Evolutionary conservation across 2,329 filamentous ascomycete species (phyloP), one percentile per base, ranked within the genome.

Genomic region (Fusarium sp.): DNA sequence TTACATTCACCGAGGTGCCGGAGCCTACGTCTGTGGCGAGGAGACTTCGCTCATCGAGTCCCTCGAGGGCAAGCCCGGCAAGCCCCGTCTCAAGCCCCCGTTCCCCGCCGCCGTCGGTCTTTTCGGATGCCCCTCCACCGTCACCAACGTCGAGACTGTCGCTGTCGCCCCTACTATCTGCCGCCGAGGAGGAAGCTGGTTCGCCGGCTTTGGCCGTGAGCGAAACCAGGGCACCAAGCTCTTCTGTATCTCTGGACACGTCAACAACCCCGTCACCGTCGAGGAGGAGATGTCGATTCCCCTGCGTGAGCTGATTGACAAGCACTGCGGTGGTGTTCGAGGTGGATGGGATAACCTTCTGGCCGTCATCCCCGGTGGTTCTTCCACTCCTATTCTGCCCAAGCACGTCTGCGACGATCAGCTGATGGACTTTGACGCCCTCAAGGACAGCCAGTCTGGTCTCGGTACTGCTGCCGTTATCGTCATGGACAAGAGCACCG

Each of bases 241-340:
- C 47, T 99, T 93, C 88, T 98, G 95, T 84, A 98, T 99, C 83
- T 98, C 96, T 64, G 96, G 96, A 31, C 94, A 98, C 84, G 96
- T 99, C 87, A 99, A 99, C 90, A 97, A 98, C 88, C 96, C 96
- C 64, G 94, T 91, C 84, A 98, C 96, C 1, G 96, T 99, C 70
- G 96, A 99, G 85, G 96, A 99, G 87, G 96, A 99, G 87, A 99
- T 99, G 96, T 97, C 94, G 62, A 99, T 99, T 77, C 93, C 96
- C 50, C 91, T 99, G 70, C 93, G 94, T 52, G 96, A 99, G 85
- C 91, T 99, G 73, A 98, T 99, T 79, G 96, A 99, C 74, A 96
- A 94, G 87, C 96, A 99, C 90, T 98, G 96, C 82, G 96, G 96
- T 83, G 96, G 96, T 84, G 96, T 99, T 62, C 92, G 92, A 79